These are phyloP conservation scores for Salix caprea DNA, from an alignment of 345 rosid species.

Conservation along the genomic window DNA sequence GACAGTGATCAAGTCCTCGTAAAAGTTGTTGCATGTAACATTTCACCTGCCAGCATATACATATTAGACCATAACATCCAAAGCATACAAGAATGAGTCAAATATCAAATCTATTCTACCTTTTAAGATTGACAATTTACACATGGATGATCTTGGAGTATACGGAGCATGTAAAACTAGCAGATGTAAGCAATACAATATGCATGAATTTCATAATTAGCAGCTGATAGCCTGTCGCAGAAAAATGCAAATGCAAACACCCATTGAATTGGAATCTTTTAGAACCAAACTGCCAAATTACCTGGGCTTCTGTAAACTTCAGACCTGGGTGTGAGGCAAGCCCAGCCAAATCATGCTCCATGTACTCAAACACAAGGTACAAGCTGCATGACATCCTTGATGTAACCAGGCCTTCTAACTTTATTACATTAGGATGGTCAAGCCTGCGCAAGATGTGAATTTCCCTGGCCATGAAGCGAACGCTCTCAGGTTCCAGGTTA, in stretches of 20 bases:
- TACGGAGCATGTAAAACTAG: background rate
- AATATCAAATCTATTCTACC: background rate
- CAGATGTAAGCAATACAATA: background rate
- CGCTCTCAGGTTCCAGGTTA: slow-evolving; percentile 92
- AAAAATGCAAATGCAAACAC: background rate
- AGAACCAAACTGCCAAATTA: slow-evolving; percentile 12
- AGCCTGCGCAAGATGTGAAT: slow-evolving; percentile 89
- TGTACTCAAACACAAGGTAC: slow-evolving; percentile 95
- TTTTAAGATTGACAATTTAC: background rate
- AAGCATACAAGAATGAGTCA: background rate
- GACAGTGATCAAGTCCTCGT: slow-evolving; percentile 89
- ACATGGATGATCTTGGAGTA: background rate
- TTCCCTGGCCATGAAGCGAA: slow-evolving; percentile 97
- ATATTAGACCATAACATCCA: background rate
- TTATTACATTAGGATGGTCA: slow-evolving; percentile 90
- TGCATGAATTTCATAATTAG: background rate
- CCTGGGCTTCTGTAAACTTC: slow-evolving; percentile 93
- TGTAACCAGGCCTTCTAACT: slow-evolving; percentile 94
- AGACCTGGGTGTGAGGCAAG: slow-evolving; percentile 85
- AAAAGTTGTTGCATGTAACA: slow-evolving; percentile 91
- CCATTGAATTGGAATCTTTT: background rate
- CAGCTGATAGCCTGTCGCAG: background rate
- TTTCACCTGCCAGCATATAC: slow-evolving; percentile 59
- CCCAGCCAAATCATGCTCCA: slow-evolving; percentile 99
- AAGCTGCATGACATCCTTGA: slow-evolving; percentile 99